Percentiles rank a stretch among this genome's conserved stretches.
These are phyloP conservation scores for Hygrophoropsis aurantiaca DNA, from an alignment of 768 basidiomycete species.

Conservation along the genomic window DNA sequence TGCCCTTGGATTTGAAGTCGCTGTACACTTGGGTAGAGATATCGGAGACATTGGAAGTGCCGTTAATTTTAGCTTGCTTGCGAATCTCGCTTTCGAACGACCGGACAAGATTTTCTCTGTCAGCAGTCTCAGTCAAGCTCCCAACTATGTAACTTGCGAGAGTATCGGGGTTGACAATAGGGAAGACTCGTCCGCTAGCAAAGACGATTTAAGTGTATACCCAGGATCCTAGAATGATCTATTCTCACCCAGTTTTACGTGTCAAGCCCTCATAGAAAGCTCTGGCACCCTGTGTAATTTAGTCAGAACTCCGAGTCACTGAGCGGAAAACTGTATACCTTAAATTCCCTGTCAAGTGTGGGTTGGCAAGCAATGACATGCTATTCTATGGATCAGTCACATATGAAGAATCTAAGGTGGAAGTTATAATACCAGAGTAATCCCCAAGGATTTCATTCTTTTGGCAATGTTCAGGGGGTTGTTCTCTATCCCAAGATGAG, in stretches of 20 bases:
- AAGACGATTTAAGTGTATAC: not conserved
- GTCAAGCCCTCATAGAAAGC: slow-evolving; percentile 5
- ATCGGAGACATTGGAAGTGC: not conserved
- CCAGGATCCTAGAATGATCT: too few relatives aligned
- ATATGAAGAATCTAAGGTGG: slow-evolving; percentile 7
- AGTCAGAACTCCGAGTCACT: too few relatives aligned
- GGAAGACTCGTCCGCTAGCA: too few relatives aligned
- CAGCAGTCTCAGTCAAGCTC: slow-evolving; percentile 1
- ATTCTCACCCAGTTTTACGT: slow-evolving; percentile 2
- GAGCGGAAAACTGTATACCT: too few relatives aligned
- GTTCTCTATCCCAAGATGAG: slow-evolving; percentile 16
- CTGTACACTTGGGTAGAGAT: slow-evolving; percentile 1
- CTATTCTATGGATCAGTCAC: too few relatives aligned
- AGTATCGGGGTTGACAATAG: not conserved
- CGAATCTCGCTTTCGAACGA: not conserved
- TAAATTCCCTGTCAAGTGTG: not conserved
- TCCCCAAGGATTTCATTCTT: slow-evolving; percentile 51
- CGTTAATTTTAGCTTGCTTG: not conserved
- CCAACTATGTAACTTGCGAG: slow-evolving; percentile 3
- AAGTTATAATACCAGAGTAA: slow-evolving; percentile 46
- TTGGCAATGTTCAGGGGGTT: slow-evolving; percentile 30
- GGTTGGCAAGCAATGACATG: slow-evolving; percentile 61
- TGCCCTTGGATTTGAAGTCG: not conserved
- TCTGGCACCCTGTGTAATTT: not conserved
- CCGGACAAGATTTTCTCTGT: not conserved